phyloP scores from a whole-genome alignment of 2,329 filamentous ascomycete genomes.

The Juglanconis sp. region DNA sequence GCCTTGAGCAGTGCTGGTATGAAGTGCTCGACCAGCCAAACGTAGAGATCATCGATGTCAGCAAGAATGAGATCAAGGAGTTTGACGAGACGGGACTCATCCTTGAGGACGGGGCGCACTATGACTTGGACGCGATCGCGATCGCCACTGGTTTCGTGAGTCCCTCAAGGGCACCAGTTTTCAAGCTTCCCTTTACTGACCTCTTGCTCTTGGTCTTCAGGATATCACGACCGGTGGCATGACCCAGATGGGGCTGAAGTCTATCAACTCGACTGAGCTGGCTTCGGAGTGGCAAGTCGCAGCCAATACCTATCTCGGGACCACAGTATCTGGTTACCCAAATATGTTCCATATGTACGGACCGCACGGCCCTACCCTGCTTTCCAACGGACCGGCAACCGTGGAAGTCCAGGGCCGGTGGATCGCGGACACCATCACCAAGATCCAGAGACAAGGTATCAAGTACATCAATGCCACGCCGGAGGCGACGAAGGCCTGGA shows the following conservation, averaged over 20 bases:
- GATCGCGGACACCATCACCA: slow-evolving; percentile 48
- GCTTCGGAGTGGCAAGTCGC: slow-evolving; percentile 40
- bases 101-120: slow-evolving; percentile 36
- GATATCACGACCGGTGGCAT: slow-evolving; percentile 29
- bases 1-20: slow-evolving; percentile 41
- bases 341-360: slow-evolving; percentile 55
- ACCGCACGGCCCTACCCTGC: slow-evolving; percentile 52
- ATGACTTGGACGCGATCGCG: slow-evolving; percentile 43
- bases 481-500: slow-evolving; percentile 47
- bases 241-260: slow-evolving; percentile 43
- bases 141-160: slow-evolving; percentile 45
- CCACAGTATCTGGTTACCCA: slow-evolving; percentile 41
- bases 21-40: slow-evolving; percentile 43
- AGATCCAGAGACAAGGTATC: slow-evolving; percentile 43
- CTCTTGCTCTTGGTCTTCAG: not conserved
- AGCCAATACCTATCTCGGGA: slow-evolving; percentile 43
- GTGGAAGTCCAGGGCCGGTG: slow-evolving; percentile 56
- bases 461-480: slow-evolving; percentile 48
- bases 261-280: slow-evolving; percentile 35
- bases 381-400: slow-evolving; percentile 53
- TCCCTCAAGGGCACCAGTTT: not conserved
- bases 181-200: not conserved
- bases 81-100: slow-evolving; percentile 40
- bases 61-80: slow-evolving; percentile 35
- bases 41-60: slow-evolving; percentile 42